phyloP scores from a whole-genome alignment of 352 stramenopile genomes.

The Globisporangium radiosum region DNA sequence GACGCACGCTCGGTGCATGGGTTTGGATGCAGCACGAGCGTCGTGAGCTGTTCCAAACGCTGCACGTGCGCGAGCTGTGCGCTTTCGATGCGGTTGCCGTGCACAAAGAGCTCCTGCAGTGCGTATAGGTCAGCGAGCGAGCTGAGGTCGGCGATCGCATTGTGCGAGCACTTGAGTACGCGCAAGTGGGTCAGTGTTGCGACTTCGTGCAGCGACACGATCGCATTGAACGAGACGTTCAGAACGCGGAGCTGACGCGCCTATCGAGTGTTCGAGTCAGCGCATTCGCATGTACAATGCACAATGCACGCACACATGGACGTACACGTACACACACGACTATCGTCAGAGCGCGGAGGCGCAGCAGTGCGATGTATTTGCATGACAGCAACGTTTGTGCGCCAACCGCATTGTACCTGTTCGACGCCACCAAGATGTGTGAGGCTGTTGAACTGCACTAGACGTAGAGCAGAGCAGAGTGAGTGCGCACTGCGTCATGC shows the following conservation, averaged over 20 bases:
- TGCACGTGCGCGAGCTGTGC: constrained; percentile 41
- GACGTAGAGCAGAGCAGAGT: neutral
- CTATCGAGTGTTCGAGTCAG: constrained; percentile 3
- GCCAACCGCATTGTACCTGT: constrained; percentile 17
- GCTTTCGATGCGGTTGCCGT: constrained; percentile 46
- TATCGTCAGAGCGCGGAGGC: too few relatives aligned
- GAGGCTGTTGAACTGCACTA: constrained; percentile 58
- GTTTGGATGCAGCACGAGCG: constrained; percentile 60
- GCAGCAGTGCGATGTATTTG: neutral
- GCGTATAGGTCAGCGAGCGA: constrained; percentile 22
- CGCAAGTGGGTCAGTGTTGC: constrained; percentile 30
- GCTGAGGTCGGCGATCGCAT: constrained; percentile 44
- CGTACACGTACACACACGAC: too few relatives aligned
- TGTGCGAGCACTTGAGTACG: constrained; percentile 50
- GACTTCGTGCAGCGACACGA: constrained; percentile 40
- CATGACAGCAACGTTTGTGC: too few relatives aligned
- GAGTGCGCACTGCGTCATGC: too few relatives aligned
- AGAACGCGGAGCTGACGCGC: constrained; percentile 42
- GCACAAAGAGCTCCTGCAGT: constrained; percentile 56
- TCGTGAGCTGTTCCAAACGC: constrained; percentile 32
- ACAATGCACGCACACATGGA: too few relatives aligned
- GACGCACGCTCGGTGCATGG: constrained; percentile 44
- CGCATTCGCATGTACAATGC: too few relatives aligned
- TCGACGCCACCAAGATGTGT: constrained; percentile 32
- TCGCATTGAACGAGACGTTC: constrained; percentile 55